Evolutionary conservation across 2,329 filamentous ascomycete genomes (phyloP), one percentile per base, ranked within the genome.

Genomic region (Penicillium sp.): DNA sequence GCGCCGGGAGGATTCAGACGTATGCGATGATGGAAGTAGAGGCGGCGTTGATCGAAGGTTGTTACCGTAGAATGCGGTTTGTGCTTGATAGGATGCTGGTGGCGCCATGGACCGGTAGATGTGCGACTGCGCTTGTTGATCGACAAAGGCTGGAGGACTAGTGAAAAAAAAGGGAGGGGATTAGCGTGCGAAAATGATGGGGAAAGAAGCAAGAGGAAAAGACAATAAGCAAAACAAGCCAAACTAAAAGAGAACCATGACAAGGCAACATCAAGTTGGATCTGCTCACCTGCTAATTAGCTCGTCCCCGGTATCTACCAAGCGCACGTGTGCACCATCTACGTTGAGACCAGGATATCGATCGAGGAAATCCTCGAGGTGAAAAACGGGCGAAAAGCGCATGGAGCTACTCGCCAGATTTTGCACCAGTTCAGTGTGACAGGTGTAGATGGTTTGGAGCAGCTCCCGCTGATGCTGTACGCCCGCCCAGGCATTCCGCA

Each of bases 291-390:
- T 50, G 45, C 46, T 43, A 13, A 43, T 52, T 39, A 51, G 39
- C 7, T 88, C 84, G 11, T 83, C 69, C 6, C 77, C 67, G 1
- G 85, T 77, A 57, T 91, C 86, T 1, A 79, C 71, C 46, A 93
- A 80, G 12, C 80, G 84, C 34, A 91, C 74, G 60, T 90, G 86
- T 1, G 86, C 83, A 1, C 85, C 81, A 58, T 93, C 87, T 46
- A 93, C 87, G 4, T 77, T 74, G 48, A 82, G 76, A 1, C 83
- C 84, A 0, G 81, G 82, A 18, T 95, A 95, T 27, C 89, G 78
- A 58, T 93, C 87, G 58, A 93, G 90, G 67, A 94, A 94, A 62
- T 93, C 87, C 54, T 93, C 88, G 11, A 90, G 78, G 52, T 93
- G 87, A 60, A 93, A 91, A 1, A 88, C 85, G 0, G 87, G 84